phyloP scores from a whole-genome alignment of 768 basidiomycete species.

The Hemileccinum impolitum region DNA sequence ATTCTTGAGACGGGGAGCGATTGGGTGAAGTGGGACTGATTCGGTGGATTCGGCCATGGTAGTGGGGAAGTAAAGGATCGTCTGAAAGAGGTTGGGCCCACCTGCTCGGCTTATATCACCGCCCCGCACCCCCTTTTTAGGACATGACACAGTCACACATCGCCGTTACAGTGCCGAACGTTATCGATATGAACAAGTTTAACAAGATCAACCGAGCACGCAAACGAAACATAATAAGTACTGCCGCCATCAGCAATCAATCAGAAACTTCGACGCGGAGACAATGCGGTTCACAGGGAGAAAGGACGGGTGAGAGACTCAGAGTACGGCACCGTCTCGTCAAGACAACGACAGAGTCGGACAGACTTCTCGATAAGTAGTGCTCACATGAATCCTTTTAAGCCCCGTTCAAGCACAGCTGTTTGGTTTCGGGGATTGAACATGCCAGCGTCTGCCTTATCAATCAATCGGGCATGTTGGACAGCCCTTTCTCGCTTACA shows the following conservation, averaged over 20 bases:
- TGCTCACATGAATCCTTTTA: neutral
- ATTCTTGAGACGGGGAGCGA: conserved; percentile 69
- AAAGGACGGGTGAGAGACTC: conserved; percentile 26
- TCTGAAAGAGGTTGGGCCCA: neutral
- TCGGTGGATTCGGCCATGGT: conserved; percentile 39
- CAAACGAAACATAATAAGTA: neutral
- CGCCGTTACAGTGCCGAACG: no score
- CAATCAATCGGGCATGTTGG: neutral
- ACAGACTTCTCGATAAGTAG: neutral
- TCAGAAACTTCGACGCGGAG: conserved; percentile 12
- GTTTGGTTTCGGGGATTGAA: neutral
- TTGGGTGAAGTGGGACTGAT: conserved; percentile 53
- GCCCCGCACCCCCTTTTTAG: conserved; percentile 16
- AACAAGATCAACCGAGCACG: no score
- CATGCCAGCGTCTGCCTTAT: neutral
- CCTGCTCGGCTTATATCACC: conserved; percentile 15
- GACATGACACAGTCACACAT: conserved; percentile 15
- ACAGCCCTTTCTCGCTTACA: neutral
- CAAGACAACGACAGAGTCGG: neutral
- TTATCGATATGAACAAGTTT: neutral
- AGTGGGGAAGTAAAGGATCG: conserved; percentile 7
- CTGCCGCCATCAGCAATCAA: neutral
- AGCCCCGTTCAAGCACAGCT: neutral
- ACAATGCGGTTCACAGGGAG: conserved; percentile 24
- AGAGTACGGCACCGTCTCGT: neutral